Conservation (phyloP, 2,329 filamentous ascomycete genomes). For the Arthrobotrys musiformis region DNA sequence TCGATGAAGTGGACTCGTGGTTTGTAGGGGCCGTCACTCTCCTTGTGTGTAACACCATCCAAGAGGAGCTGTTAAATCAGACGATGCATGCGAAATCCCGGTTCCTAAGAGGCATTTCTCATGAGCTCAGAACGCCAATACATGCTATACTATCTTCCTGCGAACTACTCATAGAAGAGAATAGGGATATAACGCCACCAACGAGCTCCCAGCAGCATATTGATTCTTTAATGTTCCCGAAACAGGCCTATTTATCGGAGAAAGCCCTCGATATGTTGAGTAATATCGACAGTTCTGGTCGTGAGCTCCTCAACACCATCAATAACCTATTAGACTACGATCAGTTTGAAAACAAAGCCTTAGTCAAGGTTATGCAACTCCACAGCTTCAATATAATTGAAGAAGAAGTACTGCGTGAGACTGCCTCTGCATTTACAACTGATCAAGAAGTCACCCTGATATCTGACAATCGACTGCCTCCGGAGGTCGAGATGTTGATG, state of each 20-base stretch:
- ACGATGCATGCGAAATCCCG: constrained; percentile 64
- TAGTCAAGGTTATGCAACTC: constrained; percentile 60
- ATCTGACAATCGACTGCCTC: constrained; percentile 61
- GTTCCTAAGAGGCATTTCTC: constrained; percentile 65
- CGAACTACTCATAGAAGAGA: constrained; percentile 64
- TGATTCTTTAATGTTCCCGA: constrained; percentile 60
- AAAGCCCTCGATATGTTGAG: constrained; percentile 35
- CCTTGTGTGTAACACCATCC: constrained; percentile 63
- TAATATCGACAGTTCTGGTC: constrained; percentile 50
- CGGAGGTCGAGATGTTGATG: constrained; percentile 60
- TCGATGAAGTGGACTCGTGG: constrained; percentile 66
- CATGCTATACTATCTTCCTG: constrained; percentile 65
- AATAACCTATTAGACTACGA: constrained; percentile 52
- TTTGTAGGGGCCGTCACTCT: constrained; percentile 64
- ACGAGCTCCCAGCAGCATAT: constrained; percentile 65
- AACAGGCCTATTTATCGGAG: constrained; percentile 53
- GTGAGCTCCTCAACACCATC: constrained; percentile 42
- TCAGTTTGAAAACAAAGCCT: constrained; percentile 62
- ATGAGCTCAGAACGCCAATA: constrained; percentile 66
- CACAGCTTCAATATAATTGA: constrained; percentile 61
- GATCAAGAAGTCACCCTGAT: constrained; percentile 60
- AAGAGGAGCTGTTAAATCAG: constrained; percentile 63
- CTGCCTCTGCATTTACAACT: constrained; percentile 49
- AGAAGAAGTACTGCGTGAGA: constrained; percentile 60
- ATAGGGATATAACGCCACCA: constrained; percentile 57